A percentile compares a stretch with the other conserved stretches of the same genome.
phyloP scores from a whole-genome alignment of 2,329 filamentous ascomycete genomes.

The Cercospora canescens region DNA sequence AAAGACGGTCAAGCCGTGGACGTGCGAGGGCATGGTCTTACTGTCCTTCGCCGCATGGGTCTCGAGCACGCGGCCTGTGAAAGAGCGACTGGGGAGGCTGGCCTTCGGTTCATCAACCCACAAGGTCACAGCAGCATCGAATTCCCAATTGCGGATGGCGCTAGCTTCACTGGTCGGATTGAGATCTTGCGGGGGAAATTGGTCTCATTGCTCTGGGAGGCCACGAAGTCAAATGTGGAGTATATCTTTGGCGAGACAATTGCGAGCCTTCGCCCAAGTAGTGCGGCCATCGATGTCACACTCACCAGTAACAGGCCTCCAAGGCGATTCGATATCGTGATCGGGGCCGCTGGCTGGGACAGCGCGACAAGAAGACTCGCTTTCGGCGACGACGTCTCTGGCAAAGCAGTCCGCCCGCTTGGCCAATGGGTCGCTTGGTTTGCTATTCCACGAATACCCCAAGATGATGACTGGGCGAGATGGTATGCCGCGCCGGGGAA shows the following conservation, averaged over 20 bases:
- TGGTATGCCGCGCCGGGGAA: constrained; percentile 32
- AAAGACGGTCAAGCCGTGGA: constrained; percentile 33
- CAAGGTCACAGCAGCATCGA: constrained; percentile 23
- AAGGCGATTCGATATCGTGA: constrained; percentile 29
- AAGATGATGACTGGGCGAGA: constrained; percentile 30
- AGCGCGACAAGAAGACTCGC: constrained; percentile 30
- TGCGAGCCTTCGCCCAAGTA: constrained; percentile 11
- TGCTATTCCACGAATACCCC: constrained; percentile 24
- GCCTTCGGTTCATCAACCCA: constrained; percentile 28
- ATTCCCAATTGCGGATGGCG: constrained; percentile 27
- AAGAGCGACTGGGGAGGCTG: constrained; percentile 26
- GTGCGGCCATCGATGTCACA: constrained; percentile 8
- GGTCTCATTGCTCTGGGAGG: constrained; percentile 44
- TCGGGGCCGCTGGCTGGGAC: constrained; percentile 32
- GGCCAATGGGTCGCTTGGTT: constrained; percentile 31
- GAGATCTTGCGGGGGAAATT: constrained; percentile 59
- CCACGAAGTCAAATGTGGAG: constrained; percentile 24
- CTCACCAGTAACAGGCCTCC: constrained; percentile 7
- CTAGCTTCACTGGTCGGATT: constrained; percentile 48
- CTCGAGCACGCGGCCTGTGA: constrained; percentile 25
- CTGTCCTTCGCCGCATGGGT: constrained; percentile 30
- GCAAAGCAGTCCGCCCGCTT: constrained; percentile 22
- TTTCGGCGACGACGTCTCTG: constrained; percentile 20
- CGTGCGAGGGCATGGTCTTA: constrained; percentile 30
- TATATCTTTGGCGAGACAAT: constrained; percentile 28